Evolutionary conservation across 1,284 basidiomycete genomes (phyloP), one percentile per base, ranked within the genome.

Genomic region (Neonothopanus nambi): DNA sequence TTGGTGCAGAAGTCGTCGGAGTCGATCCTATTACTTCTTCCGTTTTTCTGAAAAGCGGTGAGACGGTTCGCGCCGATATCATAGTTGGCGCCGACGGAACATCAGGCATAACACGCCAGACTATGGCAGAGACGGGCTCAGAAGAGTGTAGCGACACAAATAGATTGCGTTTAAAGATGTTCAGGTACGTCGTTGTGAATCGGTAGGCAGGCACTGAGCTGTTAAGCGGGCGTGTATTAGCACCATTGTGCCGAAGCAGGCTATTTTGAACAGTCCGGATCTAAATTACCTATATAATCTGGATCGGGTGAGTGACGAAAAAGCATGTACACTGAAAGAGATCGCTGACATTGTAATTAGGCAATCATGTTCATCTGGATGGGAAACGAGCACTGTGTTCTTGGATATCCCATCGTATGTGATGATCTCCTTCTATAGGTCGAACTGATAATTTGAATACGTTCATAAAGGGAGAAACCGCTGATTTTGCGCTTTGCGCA

Each of bases 81-180:
- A n/a, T n/a, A n/a, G n/a, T n/a, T n/a, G n/a, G n/a, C 17, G 84
- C 86, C 0, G 86, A 87, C 59, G 66, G 69, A 15, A 58, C 59
- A 26, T 8, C 35, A 37, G 78, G 73, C 5, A 48, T 70, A 17
- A 67, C 65, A 23, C 69, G 75, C 15, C 59, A 65, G 45, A 51
- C 67, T 15, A 60, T 76, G 38, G 54, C 56, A 18, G 67, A 64
- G 41, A 60, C 54, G 35, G 67, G 67, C 47, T 61, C 62, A 24
- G 59, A 47, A 17, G 28, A 15, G 23, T 68, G 75, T 20, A 58
- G 63, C 55, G 39, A 67, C 66, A 48, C 60, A 63, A 57, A 65
- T 2, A 50, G 62, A 42, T 41, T 54, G 35, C 57, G 64, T 28
- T 54, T 62, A 56, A 69, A 61, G 40, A 67, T 79, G 61, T 83